A percentile compares a stretch with the other conserved stretches of the same genome.
Evolutionary conservation across 169 alveolate species (phyloP).

Genomic region (Plasmodium inui): DNA sequence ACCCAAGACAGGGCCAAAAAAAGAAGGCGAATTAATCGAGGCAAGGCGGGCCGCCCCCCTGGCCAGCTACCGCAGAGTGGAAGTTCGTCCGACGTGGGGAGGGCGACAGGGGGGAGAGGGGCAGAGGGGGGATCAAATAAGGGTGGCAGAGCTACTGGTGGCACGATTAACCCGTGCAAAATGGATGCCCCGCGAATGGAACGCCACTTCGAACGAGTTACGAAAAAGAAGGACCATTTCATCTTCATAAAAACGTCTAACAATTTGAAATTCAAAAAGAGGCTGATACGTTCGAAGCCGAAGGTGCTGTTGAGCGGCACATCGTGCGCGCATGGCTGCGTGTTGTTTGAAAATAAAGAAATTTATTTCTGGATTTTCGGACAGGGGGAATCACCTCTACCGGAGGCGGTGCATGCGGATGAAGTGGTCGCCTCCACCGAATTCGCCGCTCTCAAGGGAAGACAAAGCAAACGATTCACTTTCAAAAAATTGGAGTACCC

Average conservation of each 20-base stretch:
- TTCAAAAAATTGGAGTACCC: constrained; percentile 50
- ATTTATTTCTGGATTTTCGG: constrained; percentile 44
- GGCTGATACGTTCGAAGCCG: constrained; percentile 40
- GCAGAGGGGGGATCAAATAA: too few species aligned
- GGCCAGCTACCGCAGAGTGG: background rate
- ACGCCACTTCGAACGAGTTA: background rate
- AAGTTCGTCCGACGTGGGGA: background rate
- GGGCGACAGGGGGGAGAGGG: too few species aligned
- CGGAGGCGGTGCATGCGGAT: background rate
- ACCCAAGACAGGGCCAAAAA: background rate
- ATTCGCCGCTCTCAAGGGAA: background rate
- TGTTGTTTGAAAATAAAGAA: constrained; percentile 67
- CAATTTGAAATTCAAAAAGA: constrained; percentile 27
- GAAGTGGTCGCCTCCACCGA: background rate
- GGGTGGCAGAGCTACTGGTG: background rate
- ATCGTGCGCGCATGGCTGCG: constrained; percentile 54
- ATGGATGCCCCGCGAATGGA: background rate
- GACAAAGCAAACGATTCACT: background rate
- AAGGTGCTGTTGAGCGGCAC: constrained; percentile 35
- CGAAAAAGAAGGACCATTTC: background rate
- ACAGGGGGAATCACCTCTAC: background rate
- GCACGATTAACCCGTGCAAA: background rate
- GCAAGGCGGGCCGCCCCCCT: background rate
- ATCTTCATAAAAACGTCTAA: constrained; percentile 29
- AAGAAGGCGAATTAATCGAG: background rate